These are phyloP conservation scores for Boletus semigastroideus DNA, from an alignment of 1,284 basidiomycete species.

Conservation along the genomic window DNA sequence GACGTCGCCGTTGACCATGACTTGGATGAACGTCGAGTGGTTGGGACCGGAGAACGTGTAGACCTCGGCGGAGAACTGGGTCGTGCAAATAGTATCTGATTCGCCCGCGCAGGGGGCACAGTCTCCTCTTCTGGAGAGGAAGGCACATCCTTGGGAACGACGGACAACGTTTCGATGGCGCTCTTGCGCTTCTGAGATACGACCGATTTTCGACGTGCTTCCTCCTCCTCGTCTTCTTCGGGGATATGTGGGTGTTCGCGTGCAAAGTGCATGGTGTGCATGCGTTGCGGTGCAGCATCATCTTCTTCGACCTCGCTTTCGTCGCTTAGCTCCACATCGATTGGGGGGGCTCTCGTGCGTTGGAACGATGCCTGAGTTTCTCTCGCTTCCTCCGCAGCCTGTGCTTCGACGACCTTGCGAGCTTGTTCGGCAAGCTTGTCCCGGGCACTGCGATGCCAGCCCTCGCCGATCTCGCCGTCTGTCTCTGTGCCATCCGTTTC, in stretches of 20 bases:
- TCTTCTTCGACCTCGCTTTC: slow-evolving; percentile 71
- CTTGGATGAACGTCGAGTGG: slow-evolving; percentile 20
- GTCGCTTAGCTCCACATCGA: slow-evolving; percentile 75
- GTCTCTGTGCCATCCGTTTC: slow-evolving; percentile 59
- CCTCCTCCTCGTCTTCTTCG: slow-evolving; percentile 64
- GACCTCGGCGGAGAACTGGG: slow-evolving; percentile 22
- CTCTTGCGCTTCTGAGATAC: slow-evolving; percentile 12
- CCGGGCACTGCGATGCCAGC: slow-evolving; percentile 66
- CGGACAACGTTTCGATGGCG: slow-evolving; percentile 20
- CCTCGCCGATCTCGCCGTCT: slow-evolving; percentile 46
- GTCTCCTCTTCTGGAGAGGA: slow-evolving; percentile 38
- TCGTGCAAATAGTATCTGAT: slow-evolving; percentile 40
- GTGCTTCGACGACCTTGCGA: slow-evolving; percentile 56
- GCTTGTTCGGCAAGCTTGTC: slow-evolving; percentile 76
- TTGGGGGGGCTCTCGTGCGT: slow-evolving; percentile 56
- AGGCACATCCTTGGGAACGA: slow-evolving; percentile 24
- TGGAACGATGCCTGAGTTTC: slow-evolving; percentile 37
- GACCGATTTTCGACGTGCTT: slow-evolving; percentile 26
- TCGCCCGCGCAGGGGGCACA: slow-evolving; percentile 43
- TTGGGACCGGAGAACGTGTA: slow-evolving; percentile 23
- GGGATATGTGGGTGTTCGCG: slow-evolving; percentile 56
- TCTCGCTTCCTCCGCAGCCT: slow-evolving; percentile 44
- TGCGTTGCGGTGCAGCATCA: slow-evolving; percentile 44
- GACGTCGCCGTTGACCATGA: slow-evolving; percentile 16
- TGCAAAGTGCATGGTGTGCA: slow-evolving; percentile 38